Evolutionary conservation across 768 basidiomycete genomes (phyloP).

Genomic region (Lactarius tabidus): DNA sequence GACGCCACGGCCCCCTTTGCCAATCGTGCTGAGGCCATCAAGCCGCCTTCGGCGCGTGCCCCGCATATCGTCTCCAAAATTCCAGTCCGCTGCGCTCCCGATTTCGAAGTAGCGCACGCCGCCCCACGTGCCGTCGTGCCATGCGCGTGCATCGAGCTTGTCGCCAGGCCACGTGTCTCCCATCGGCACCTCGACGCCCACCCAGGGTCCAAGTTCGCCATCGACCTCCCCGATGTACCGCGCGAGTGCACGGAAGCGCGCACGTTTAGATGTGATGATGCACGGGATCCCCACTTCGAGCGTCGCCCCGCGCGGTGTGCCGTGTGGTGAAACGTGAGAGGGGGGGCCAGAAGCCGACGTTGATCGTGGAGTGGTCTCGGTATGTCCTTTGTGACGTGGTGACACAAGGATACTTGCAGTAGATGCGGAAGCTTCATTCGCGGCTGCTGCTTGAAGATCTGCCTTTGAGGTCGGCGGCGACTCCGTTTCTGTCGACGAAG

Average conservation of each 20-base stretch:
- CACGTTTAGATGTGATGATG: conserved; percentile 79
- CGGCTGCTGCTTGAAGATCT: background rate
- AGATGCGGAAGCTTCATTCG: conserved; percentile 23
- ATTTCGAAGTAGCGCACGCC: conserved; percentile 85
- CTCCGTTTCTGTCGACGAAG: conserved; percentile 13
- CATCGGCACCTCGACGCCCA: conserved; percentile 85
- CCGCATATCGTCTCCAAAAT: conserved; percentile 45
- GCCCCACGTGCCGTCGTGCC: conserved; percentile 83
- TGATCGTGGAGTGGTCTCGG: conserved; percentile 34
- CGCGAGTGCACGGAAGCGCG: conserved; percentile 82
- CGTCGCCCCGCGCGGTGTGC: conserved; percentile 55
- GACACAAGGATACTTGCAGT: conserved; percentile 32
- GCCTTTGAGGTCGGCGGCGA: background rate
- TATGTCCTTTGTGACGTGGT: conserved; percentile 37
- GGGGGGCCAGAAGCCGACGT: conserved; percentile 20
- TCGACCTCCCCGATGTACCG: conserved; percentile 84
- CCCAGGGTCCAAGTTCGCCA: conserved; percentile 82
- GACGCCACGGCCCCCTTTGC: conserved; percentile 33
- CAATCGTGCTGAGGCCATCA: conserved; percentile 34
- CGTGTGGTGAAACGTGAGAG: conserved; percentile 10
- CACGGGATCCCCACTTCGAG: conserved; percentile 88
- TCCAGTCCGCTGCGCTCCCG: conserved; percentile 58
- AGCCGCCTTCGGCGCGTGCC: conserved; percentile 42
- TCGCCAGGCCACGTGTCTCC: conserved; percentile 51
- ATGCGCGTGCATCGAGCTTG: conserved; percentile 59